These are phyloP conservation scores for Hyphopichia khmerensis DNA, from an alignment of 1,139 yeast species.

Conservation along the genomic window DNA sequence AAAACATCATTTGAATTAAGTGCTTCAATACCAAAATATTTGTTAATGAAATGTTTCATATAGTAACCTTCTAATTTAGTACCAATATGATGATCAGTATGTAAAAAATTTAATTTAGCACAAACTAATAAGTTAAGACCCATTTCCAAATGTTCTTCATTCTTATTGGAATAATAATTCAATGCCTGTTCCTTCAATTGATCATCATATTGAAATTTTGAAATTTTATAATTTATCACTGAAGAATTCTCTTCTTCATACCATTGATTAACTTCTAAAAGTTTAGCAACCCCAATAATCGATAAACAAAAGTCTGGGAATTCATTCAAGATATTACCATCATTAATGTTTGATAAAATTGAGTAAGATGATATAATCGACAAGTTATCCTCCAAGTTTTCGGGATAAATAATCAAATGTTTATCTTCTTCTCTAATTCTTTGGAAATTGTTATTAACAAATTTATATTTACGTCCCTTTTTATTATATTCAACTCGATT, in stretches of 20 bases:
- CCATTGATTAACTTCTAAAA: constrained; percentile 51
- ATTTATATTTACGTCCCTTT: constrained; percentile 53
- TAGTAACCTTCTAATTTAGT: constrained; percentile 48
- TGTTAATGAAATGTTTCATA: constrained; percentile 38
- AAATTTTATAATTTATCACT: constrained; percentile 36
- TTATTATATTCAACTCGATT: constrained; percentile 44
- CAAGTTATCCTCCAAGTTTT: constrained; percentile 29
- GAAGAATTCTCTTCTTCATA: constrained; percentile 48
- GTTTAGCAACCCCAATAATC: constrained; percentile 50
- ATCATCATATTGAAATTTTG: constrained; percentile 27
- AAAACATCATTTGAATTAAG: constrained; percentile 42
- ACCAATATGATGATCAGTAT: constrained; percentile 58
- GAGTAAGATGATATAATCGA: constrained; percentile 45
- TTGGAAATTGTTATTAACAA: constrained; percentile 49
- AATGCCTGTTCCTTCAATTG: constrained; percentile 28
- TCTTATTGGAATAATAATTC: constrained; percentile 22
- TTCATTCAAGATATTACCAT: constrained; percentile 30
- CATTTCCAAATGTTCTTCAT: constrained; percentile 33
- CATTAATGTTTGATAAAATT: constrained; percentile 38
- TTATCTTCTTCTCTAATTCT: constrained; percentile 52
- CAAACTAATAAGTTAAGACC: constrained; percentile 48
- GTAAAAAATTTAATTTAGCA: constrained; percentile 52
- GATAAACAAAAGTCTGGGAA: constrained; percentile 48
- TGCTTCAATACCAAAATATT: constrained; percentile 43
- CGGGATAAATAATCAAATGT: constrained; percentile 45